Percentiles rank a stretch among this genome's conserved stretches.
Evolutionary conservation across 345 rosid genomes (phyloP).

Genomic region (Hibiscus tridactylites): DNA sequence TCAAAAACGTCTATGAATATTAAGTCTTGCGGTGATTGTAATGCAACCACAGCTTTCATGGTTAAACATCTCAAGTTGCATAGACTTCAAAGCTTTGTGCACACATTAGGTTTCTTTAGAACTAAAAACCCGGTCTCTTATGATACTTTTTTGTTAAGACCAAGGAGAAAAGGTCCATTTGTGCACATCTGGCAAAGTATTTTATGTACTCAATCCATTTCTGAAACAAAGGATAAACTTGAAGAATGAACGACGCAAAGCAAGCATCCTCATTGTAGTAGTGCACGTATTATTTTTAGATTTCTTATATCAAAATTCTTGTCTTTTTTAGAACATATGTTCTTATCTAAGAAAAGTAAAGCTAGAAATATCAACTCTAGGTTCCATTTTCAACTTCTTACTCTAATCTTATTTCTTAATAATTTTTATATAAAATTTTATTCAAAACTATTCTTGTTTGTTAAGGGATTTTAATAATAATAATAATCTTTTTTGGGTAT

Average conservation of each 20-base stretch:
- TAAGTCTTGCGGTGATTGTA: too few species aligned
- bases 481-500: too few species aligned
- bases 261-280: neutral
- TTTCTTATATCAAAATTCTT: neutral
- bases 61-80: too few species aligned
- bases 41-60: too few species aligned
- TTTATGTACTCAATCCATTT: neutral
- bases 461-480: too few species aligned
- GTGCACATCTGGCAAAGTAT: neutral
- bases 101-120: too few species aligned
- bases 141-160: too few species aligned
- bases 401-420: neutral
- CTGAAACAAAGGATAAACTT: neutral
- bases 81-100: too few species aligned
- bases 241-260: neutral
- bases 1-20: too few species aligned
- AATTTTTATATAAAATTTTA: too few species aligned
- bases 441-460: neutral
- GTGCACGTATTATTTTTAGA: neutral
- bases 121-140: too few species aligned
- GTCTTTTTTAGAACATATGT: neutral
- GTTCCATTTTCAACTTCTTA: neutral
- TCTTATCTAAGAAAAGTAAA: neutral
- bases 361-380: neutral
- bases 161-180: too few species aligned